These are phyloP conservation scores for Schizophyllum amplum DNA, from an alignment of 1,284 basidiomycete genomes.

Conservation along the genomic window DNA sequence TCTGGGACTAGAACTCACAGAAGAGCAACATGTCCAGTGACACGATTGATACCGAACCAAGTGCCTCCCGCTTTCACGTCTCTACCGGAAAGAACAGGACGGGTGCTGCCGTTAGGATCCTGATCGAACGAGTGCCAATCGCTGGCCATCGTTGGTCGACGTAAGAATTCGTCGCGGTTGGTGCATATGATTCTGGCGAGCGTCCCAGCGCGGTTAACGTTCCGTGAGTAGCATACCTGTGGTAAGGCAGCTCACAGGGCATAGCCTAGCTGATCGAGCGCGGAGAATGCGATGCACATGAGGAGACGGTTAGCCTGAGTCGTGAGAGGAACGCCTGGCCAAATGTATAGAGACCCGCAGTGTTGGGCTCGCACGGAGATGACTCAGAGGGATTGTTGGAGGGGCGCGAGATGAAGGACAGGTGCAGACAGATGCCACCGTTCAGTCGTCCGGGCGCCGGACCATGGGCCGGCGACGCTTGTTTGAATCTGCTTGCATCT, in stretches of 20 bases:
- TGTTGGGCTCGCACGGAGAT: neutral
- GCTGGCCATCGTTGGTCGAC: conserved; percentile 56
- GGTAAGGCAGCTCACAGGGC: conserved; percentile 49
- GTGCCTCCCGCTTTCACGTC: conserved; percentile 68
- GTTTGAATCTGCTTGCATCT: neutral
- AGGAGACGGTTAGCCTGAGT: neutral
- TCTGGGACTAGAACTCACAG: conserved; percentile 40
- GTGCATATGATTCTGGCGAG: conserved; percentile 55
- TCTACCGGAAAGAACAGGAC: conserved; percentile 50
- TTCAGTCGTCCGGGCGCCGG: neutral
- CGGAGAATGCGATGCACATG: conserved; percentile 76
- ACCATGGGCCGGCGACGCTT: neutral
- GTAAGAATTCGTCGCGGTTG: conserved; percentile 70
- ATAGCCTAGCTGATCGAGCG: conserved; percentile 65
- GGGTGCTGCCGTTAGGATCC: neutral
- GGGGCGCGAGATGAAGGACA: neutral
- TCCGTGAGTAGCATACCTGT: conserved; percentile 1
- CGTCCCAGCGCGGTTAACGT: neutral
- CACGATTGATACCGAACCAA: conserved; percentile 64
- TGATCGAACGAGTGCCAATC: conserved; percentile 51
- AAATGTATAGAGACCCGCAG: neutral
- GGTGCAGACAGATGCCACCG: neutral
- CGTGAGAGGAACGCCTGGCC: neutral
- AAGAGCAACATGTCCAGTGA: conserved; percentile 52
- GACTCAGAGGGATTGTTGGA: neutral